phyloP scores from a whole-genome alignment of 768 basidiomycete species.

The Tulasnella sp. region DNA sequence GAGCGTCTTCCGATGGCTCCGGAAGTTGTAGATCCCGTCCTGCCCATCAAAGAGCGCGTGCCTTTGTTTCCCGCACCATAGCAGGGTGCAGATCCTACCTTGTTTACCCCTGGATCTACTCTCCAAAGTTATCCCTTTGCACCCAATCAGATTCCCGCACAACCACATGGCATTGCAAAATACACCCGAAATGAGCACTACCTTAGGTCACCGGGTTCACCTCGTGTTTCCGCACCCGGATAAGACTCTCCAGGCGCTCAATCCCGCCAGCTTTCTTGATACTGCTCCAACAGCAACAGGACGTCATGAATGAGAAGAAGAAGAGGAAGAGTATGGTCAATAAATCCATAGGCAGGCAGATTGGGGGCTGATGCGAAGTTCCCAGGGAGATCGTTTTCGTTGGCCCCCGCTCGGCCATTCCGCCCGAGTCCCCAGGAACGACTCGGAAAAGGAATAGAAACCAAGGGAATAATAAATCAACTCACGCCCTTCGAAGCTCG shows the following conservation, averaged over 20 bases:
- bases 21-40: constrained; percentile 7
- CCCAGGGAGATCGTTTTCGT: not conserved
- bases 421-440: not conserved
- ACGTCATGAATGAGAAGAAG: not conserved
- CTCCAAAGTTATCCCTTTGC: not conserved
- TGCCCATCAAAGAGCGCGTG: not conserved
- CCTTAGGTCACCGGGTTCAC: not conserved
- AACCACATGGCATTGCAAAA: not conserved
- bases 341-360: not conserved
- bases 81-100: constrained; percentile 1
- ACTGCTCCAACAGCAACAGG: not conserved
- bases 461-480: not conserved
- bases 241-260: not conserved
- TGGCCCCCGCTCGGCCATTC: not conserved
- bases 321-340: not conserved
- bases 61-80: constrained; percentile 6
- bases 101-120: constrained; percentile 1
- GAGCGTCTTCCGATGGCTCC: not conserved
- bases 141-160: not conserved
- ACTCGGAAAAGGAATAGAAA: not conserved
- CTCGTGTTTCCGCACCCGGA: not conserved
- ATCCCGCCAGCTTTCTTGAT: constrained; percentile 32
- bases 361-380: not conserved
- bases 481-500: constrained; percentile 49
- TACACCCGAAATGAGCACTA: constrained; percentile 7